Conservation (phyloP, 2,329 filamentous ascomycete species). For the Aspergillus felis region DNA sequence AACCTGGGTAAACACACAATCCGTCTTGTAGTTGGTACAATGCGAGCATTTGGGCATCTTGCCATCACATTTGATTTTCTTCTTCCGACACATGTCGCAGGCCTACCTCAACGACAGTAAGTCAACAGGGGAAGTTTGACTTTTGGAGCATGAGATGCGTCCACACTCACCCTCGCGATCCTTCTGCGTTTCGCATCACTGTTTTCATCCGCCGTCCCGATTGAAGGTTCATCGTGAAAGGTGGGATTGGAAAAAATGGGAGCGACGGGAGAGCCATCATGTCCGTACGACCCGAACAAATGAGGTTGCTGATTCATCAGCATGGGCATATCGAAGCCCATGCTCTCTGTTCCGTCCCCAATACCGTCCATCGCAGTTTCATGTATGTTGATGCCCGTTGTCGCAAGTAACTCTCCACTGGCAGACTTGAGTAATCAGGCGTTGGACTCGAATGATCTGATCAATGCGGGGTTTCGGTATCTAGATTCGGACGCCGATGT, state of each 20-base stretch:
- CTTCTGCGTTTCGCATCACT: slow-evolving; percentile 84
- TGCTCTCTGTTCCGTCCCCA: slow-evolving; percentile 34
- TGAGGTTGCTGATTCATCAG: slow-evolving; percentile 63
- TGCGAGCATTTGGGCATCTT: slow-evolving; percentile 93
- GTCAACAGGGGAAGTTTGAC: background rate
- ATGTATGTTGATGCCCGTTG: slow-evolving; percentile 2
- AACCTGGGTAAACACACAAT: slow-evolving; percentile 94
- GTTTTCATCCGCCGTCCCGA: slow-evolving; percentile 48
- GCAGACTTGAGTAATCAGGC: slow-evolving; percentile 15
- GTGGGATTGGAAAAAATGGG: slow-evolving; percentile 43
- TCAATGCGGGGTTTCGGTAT: slow-evolving; percentile 16
- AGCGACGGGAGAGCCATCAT: slow-evolving; percentile 57
- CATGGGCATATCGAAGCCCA: slow-evolving; percentile 46
- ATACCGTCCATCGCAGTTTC: slow-evolving; percentile 30
- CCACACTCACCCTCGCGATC: slow-evolving; percentile 72
- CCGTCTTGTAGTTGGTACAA: slow-evolving; percentile 96
- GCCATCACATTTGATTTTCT: slow-evolving; percentile 93
- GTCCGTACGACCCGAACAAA: slow-evolving; percentile 62
- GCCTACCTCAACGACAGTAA: slow-evolving; percentile 51
- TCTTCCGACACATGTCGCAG: slow-evolving; percentile 94
- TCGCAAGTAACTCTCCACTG: slow-evolving; percentile 6
- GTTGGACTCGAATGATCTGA: slow-evolving; percentile 8
- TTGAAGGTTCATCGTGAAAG: slow-evolving; percentile 43
- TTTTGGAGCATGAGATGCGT: background rate
- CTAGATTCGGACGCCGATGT: background rate